A percentile compares a stretch with the other conserved stretches of the same genome.
Conservation (phyloP, 805 yeast species). For the Lachancea fermentati region DNA sequence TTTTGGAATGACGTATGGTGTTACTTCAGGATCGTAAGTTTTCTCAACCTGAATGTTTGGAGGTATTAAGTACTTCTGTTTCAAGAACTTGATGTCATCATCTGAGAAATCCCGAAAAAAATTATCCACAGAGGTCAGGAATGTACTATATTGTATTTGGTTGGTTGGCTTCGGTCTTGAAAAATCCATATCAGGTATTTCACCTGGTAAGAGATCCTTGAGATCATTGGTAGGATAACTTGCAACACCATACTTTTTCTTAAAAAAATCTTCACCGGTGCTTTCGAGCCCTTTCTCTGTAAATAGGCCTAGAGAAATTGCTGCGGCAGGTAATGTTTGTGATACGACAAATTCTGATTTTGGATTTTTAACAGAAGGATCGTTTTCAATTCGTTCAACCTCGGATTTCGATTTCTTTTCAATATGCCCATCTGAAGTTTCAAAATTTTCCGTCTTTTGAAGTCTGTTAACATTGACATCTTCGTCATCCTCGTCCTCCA, state of each 20-base stretch:
- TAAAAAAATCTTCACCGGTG: conserved; percentile 68
- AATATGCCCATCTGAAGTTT: conserved; percentile 1
- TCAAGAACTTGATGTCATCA: conserved; percentile 74
- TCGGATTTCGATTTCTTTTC: conserved; percentile 21
- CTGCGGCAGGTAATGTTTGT: conserved; percentile 62
- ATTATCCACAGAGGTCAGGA: conserved; percentile 78
- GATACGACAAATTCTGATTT: conserved; percentile 69
- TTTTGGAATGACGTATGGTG: conserved; percentile 78
- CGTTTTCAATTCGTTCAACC: conserved; percentile 39
- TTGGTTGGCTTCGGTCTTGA: conserved; percentile 78
- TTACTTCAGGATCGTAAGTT: conserved; percentile 57
- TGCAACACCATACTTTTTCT: conserved; percentile 78
- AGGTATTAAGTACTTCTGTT: conserved; percentile 54
- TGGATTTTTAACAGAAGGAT: conserved; percentile 61
- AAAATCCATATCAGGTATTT: conserved; percentile 79
- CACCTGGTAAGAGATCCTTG: conserved; percentile 75
- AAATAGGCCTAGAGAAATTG: conserved; percentile 59
- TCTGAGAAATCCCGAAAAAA: conserved; percentile 71
- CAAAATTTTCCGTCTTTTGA: conserved; percentile 14
- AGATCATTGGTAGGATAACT: conserved; percentile 82
- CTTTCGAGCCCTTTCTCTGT: conserved; percentile 58
- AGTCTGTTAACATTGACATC: conserved; percentile 2
- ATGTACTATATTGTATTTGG: conserved; percentile 89
- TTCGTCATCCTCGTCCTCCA: conserved; percentile 14
- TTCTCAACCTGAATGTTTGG: conserved; percentile 34